phyloP scores from a whole-genome alignment of 2,329 filamentous ascomycete genomes.

The Westerdykella aurantiaca region DNA sequence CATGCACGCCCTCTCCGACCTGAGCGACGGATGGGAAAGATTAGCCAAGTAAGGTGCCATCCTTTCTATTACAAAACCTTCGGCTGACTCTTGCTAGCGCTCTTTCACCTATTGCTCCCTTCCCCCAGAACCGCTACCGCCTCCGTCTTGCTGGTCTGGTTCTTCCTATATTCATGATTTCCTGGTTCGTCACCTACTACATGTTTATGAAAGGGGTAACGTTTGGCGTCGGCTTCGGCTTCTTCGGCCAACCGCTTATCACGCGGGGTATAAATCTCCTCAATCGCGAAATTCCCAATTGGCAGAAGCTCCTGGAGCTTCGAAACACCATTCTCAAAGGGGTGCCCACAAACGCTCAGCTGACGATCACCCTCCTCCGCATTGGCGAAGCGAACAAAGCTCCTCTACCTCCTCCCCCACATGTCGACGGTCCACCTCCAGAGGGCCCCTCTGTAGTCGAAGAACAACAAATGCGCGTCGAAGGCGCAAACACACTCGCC shows the following conservation, averaged over 20 bases:
- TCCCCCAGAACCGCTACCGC: slow-evolving; percentile 41
- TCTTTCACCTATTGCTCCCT: slow-evolving; percentile 46
- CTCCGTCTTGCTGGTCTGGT: slow-evolving; percentile 44
- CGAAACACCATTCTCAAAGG: slow-evolving; percentile 73
- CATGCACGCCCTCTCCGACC: slow-evolving; percentile 60
- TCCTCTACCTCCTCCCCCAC: slow-evolving; percentile 61
- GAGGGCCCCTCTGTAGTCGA: slow-evolving; percentile 48
- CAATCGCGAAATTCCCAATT: slow-evolving; percentile 60
- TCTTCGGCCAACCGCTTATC: slow-evolving; percentile 76
- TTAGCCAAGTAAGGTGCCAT: slow-evolving; percentile 49
- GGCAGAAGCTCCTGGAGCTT: slow-evolving; percentile 69
- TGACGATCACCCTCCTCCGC: slow-evolving; percentile 73
- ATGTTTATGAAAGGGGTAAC: slow-evolving; percentile 58
- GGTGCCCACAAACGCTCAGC: slow-evolving; percentile 79
- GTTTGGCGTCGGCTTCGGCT: slow-evolving; percentile 64
- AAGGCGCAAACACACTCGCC: slow-evolving; percentile 52
- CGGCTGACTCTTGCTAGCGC: slow-evolving; percentile 25
- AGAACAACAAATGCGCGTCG: slow-evolving; percentile 47
- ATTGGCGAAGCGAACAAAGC: slow-evolving; percentile 77
- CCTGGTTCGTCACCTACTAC: slow-evolving; percentile 45
- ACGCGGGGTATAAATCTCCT: slow-evolving; percentile 53
- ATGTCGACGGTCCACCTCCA: slow-evolving; percentile 41
- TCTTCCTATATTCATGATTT: slow-evolving; percentile 40
- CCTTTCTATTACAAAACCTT: background rate
- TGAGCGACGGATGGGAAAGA: slow-evolving; percentile 58